phyloP scores from a whole-genome alignment of 176 grass and related monocot species.

The Avena sativa region DNA sequence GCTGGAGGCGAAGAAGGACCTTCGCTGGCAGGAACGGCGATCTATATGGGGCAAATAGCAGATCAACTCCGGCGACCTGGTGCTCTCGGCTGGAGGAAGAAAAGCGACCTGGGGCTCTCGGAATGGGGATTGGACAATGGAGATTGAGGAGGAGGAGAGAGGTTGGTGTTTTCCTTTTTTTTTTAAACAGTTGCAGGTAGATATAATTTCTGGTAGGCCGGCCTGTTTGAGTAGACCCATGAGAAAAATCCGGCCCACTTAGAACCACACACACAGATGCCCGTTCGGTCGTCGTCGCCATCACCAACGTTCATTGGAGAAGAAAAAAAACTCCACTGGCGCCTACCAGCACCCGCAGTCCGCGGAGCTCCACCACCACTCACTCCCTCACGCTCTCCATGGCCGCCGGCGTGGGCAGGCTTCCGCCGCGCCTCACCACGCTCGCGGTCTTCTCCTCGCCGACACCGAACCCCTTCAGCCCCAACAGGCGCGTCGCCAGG shows the following conservation, averaged over 20 bases:
- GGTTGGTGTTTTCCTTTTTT: not conserved
- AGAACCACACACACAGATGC: not conserved
- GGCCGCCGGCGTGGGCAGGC: conserved; percentile 30
- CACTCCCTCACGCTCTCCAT: conserved; percentile 15
- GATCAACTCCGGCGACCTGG: not conserved
- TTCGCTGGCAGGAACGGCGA: not conserved
- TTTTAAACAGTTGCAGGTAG: not conserved
- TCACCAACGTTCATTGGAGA: not conserved
- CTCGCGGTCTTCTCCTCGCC: conserved; percentile 52
- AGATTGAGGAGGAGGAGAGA: not conserved
- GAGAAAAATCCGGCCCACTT: not conserved
- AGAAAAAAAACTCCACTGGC: not conserved
- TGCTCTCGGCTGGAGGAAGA: not conserved
- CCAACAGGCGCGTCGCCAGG: conserved; percentile 8
- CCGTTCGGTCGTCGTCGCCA: conserved; percentile 3
- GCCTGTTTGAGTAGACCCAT: not conserved
- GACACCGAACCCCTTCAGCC: conserved; percentile 28
- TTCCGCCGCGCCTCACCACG: conserved; percentile 39
- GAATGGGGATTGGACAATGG: conserved; percentile 1
- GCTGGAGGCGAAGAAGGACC: not conserved
- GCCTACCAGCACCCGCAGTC: not conserved
- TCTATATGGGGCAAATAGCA: not conserved
- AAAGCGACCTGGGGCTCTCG: not conserved
- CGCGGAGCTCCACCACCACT: conserved; percentile 13
- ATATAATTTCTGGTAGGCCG: not conserved